phyloP scores from a whole-genome alignment of 192 early-diverging fungal genomes.

The Coemansia sp. region DNA sequence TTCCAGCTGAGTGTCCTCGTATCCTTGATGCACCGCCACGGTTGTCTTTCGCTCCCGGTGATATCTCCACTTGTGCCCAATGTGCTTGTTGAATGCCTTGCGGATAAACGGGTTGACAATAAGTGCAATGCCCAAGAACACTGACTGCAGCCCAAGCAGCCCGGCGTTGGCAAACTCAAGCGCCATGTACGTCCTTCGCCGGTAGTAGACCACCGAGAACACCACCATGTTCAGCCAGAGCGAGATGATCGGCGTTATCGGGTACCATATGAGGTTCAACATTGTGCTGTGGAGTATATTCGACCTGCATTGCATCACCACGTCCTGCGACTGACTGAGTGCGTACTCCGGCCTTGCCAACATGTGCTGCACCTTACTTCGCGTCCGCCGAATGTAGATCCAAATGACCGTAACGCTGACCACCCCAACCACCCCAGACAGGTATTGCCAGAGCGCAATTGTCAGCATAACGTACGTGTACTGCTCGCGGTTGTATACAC shows the following conservation, averaged over 20 bases:
- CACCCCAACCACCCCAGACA: constrained; percentile 30
- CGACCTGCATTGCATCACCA: background rate
- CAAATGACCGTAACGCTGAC: constrained; percentile 15
- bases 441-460: constrained; percentile 25
- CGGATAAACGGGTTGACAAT: constrained; percentile 32
- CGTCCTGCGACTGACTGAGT: constrained; percentile 2
- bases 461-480: constrained; percentile 19
- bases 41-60: background rate
- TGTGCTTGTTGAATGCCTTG: constrained; percentile 4
- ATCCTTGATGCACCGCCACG: background rate
- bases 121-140: constrained; percentile 35
- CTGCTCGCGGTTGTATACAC: background rate
- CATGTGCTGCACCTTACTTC: constrained; percentile 4
- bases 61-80: background rate
- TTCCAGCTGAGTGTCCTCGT: background rate
- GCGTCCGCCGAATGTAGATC: constrained; percentile 19
- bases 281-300: constrained; percentile 33
- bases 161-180: constrained; percentile 24
- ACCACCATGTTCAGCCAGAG: constrained; percentile 36
- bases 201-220: constrained; percentile 30
- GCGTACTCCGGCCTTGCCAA: background rate
- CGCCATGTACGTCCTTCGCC: constrained; percentile 9
- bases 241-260: constrained; percentile 36
- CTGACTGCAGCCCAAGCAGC: constrained; percentile 32
- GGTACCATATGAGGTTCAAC: constrained; percentile 35